Conservation (phyloP, 116 monocot species). For the Zostera marina region DNA sequence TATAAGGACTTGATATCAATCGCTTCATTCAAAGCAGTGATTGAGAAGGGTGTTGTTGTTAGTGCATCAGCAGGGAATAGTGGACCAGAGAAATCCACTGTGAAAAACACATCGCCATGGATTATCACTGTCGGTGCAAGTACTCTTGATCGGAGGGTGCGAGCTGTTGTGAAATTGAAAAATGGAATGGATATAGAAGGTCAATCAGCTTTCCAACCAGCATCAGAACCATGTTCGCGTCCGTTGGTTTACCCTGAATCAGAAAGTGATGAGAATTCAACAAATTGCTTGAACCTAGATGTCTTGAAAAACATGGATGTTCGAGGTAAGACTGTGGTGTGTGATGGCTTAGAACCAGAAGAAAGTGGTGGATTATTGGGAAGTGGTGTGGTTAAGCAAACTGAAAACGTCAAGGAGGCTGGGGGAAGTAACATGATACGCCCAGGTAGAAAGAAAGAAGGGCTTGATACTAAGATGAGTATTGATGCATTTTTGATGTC, state of each 20-base stretch:
- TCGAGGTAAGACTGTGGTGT: conserved; percentile 15
- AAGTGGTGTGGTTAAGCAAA: too few species aligned
- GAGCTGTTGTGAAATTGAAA: conserved; percentile 25
- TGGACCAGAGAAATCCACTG: background rate
- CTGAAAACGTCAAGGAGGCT: conserved; percentile 4
- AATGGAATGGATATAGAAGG: conserved; percentile 13
- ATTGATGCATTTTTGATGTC: background rate
- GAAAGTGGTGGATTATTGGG: background rate
- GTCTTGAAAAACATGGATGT: background rate
- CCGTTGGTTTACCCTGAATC: conserved; percentile 1
- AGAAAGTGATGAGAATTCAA: background rate
- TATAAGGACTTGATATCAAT: too few species aligned
- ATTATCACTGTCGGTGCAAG: conserved; percentile 3
- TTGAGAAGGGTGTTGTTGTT: conserved; percentile 3
- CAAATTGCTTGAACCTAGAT: background rate
- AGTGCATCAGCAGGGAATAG: background rate
- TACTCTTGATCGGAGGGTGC: conserved; percentile 33
- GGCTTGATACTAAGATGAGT: background rate
- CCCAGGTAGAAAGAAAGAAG: background rate
- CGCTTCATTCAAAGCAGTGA: too few species aligned
- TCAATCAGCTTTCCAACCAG: conserved; percentile 4
- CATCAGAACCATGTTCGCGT: background rate
- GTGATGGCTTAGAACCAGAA: background rate
- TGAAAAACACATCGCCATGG: background rate
- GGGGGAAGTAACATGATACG: conserved; percentile 12